phyloP scores from a whole-genome alignment of 306 rosid genomes.

The Gastrolobium villosum region DNA sequence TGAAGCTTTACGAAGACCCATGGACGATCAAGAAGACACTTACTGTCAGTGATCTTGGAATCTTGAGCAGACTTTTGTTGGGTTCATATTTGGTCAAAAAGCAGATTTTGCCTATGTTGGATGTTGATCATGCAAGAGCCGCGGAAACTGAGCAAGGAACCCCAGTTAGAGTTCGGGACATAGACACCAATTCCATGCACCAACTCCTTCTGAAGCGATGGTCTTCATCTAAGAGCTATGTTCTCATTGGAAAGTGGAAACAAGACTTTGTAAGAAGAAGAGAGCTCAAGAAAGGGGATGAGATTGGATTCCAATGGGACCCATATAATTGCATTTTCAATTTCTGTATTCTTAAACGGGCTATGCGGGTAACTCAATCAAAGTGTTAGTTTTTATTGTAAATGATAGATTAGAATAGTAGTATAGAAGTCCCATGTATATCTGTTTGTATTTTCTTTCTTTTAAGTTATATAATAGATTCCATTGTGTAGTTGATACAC shows the following conservation, averaged over 20 bases:
- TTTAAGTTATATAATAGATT: no score
- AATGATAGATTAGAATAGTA: no score
- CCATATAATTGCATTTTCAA: constrained; percentile 38
- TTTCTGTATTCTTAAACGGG: constrained; percentile 49
- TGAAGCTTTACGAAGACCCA: constrained; percentile 48
- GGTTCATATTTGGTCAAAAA: constrained; percentile 42
- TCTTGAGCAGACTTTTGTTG: constrained; percentile 49
- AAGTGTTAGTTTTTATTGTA: neutral
- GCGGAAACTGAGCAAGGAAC: constrained; percentile 46
- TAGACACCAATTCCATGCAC: constrained; percentile 50
- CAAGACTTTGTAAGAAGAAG: constrained; percentile 50
- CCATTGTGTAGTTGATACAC: no score
- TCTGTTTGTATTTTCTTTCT: no score
- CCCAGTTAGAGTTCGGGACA: constrained; percentile 41
- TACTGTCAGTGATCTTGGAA: constrained; percentile 55
- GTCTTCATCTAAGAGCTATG: constrained; percentile 52
- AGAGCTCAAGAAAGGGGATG: constrained; percentile 44
- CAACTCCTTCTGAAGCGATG: constrained; percentile 50
- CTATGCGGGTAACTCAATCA: neutral
- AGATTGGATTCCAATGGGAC: constrained; percentile 55
- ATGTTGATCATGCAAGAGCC: constrained; percentile 11
- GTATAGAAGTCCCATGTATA: no score
- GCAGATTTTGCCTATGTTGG: constrained; percentile 50
- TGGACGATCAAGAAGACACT: constrained; percentile 56
- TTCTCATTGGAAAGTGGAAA: constrained; percentile 54